These are phyloP conservation scores for Phytophthora pisi DNA, from an alignment of 352 stramenopile genomes.

Conservation along the genomic window DNA sequence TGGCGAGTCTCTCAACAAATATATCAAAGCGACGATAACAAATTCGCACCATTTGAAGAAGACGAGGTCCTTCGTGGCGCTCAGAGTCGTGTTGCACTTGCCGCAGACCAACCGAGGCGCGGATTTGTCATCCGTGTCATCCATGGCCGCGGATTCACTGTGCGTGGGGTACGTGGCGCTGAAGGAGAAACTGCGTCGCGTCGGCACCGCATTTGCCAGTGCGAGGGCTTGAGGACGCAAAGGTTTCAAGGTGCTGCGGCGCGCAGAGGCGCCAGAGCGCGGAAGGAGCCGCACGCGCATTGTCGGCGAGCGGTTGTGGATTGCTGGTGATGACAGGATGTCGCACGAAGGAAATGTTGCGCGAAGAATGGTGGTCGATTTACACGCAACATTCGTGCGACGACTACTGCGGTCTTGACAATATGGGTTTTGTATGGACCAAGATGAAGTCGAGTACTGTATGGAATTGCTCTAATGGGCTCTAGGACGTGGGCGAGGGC, in stretches of 20 bases:
- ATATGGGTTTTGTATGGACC: background rate
- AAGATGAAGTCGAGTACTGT: background rate
- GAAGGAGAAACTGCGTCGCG: slow-evolving; percentile 44
- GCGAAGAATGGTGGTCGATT: slow-evolving; percentile 9
- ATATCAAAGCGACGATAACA: background rate
- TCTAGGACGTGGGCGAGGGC: slow-evolving; percentile 35
- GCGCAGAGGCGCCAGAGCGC: slow-evolving; percentile 10
- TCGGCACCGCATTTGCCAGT: background rate
- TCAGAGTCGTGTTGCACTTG: slow-evolving; percentile 71
- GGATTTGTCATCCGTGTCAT: slow-evolving; percentile 45
- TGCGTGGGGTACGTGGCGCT: slow-evolving; percentile 64
- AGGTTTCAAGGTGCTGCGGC: slow-evolving; percentile 11
- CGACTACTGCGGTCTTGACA: no score
- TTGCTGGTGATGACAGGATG: slow-evolving; percentile 6
- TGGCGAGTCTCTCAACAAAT: background rate
- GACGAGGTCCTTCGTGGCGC: slow-evolving; percentile 66
- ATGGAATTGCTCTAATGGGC: background rate
- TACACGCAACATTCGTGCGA: background rate
- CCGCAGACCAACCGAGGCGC: slow-evolving; percentile 65
- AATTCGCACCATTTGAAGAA: slow-evolving; percentile 7
- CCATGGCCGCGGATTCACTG: slow-evolving; percentile 52
- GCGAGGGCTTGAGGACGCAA: slow-evolving; percentile 17
- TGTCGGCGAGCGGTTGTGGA: slow-evolving; percentile 19
- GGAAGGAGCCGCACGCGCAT: slow-evolving; percentile 26
- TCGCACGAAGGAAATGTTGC: slow-evolving; percentile 27